These are phyloP conservation scores for Vicia villosa DNA, from an alignment of 306 rosid genomes.

Conservation along the genomic window DNA sequence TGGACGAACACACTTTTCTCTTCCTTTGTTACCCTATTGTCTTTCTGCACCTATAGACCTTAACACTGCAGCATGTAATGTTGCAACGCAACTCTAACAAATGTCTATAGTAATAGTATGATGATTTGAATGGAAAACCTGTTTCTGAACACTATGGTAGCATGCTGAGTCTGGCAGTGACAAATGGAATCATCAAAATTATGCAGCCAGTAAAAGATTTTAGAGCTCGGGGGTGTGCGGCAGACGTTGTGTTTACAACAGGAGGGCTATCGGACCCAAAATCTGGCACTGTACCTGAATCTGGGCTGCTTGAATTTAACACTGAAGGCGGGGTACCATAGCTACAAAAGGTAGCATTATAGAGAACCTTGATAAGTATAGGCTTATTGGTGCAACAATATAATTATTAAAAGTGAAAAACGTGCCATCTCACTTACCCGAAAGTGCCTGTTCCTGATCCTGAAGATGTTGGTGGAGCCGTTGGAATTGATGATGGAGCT, in stretches of 20 bases:
- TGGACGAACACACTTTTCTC: neutral
- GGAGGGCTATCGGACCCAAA: conserved; percentile 61
- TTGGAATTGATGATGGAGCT: conserved; percentile 30
- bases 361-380: conserved; percentile 30
- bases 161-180: conserved; percentile 42
- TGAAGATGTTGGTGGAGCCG: conserved; percentile 41
- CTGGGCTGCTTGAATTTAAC: conserved; percentile 64
- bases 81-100: conserved; percentile 24
- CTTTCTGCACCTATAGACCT: conserved; percentile 35
- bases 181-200: conserved; percentile 43
- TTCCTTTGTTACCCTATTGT: conserved; percentile 17
- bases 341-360: conserved; percentile 48
- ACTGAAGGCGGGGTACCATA: conserved; percentile 71
- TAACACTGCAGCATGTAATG: conserved; percentile 38
- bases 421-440: conserved; percentile 48
- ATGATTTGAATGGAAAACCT: conserved; percentile 21
- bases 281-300: conserved; percentile 55
- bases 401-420: neutral
- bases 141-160: conserved; percentile 31
- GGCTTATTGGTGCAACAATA: neutral
- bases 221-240: conserved; percentile 43
- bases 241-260: conserved; percentile 47
- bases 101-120: conserved; percentile 18
- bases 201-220: conserved; percentile 48
- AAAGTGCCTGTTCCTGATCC: conserved; percentile 53